These are phyloP conservation scores for Dactylellina cionopaga DNA, from an alignment of 2,329 filamentous ascomycete species.

Conservation along the genomic window DNA sequence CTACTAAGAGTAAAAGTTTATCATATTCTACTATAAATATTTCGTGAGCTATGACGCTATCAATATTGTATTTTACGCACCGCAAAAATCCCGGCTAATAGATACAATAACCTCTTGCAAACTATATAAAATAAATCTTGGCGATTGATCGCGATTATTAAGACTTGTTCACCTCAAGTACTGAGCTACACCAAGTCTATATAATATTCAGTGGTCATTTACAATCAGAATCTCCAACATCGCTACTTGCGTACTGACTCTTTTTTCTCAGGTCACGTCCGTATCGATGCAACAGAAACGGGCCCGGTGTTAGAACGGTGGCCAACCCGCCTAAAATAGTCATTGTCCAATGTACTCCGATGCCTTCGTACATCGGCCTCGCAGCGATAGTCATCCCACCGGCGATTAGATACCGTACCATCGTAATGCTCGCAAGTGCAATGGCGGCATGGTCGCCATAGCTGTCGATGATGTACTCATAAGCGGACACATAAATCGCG, in stretches of 20 bases:
- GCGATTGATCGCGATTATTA: too few species aligned
- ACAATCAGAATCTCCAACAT: not conserved
- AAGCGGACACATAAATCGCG: slow-evolving; percentile 65
- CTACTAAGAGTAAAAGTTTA: too few species aligned
- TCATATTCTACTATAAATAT: too few species aligned
- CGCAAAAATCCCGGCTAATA: too few species aligned
- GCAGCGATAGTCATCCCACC: slow-evolving; percentile 62
- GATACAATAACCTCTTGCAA: too few species aligned
- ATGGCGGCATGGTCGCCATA: slow-evolving; percentile 66
- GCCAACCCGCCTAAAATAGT: slow-evolving; percentile 61
- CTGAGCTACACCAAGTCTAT: too few species aligned
- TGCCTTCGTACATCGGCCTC: slow-evolving; percentile 60
- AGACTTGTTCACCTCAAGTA: too few species aligned
- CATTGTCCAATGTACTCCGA: slow-evolving; percentile 63
- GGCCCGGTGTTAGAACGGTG: slow-evolving; percentile 58
- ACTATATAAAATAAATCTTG: too few species aligned
- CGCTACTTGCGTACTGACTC: slow-evolving; percentile 9
- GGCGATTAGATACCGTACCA: slow-evolving; percentile 59
- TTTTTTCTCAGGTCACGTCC: slow-evolving; percentile 53
- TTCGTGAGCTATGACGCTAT: too few species aligned
- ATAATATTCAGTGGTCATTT: too few species aligned
- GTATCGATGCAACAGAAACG: slow-evolving; percentile 60
- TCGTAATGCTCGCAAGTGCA: slow-evolving; percentile 59
- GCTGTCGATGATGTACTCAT: slow-evolving; percentile 70
- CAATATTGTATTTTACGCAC: too few species aligned